These are phyloP conservation scores for Pneumocystis oryctolagi DNA, from an alignment of 1,139 yeast species.

Conservation along the genomic window DNA sequence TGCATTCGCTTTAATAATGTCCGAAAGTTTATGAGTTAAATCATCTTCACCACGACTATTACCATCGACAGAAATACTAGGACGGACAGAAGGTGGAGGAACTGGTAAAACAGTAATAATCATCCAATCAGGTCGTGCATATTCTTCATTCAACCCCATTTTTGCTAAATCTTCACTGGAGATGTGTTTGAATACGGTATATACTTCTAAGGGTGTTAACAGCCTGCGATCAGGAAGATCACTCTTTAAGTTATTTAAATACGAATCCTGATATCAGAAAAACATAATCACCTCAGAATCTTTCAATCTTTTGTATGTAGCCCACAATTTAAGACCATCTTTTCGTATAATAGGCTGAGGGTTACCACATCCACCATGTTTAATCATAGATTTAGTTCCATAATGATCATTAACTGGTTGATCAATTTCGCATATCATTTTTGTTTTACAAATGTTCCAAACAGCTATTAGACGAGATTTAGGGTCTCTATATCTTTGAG, in stretches of 20 bases:
- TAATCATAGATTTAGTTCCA: constrained; percentile 23
- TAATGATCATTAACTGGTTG: constrained; percentile 37
- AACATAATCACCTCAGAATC: constrained; percentile 30
- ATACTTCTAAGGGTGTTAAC: constrained; percentile 74
- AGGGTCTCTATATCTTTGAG: constrained; percentile 79
- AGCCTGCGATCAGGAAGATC: constrained; percentile 90
- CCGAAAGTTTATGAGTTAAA: constrained; percentile 92
- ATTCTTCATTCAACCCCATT: constrained; percentile 86
- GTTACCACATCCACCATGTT: constrained; percentile 97
- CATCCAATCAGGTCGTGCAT: constrained; percentile 98
- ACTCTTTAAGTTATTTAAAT: constrained; percentile 25
- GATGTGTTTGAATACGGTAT: constrained; percentile 84
- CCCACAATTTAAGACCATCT: constrained; percentile 91
- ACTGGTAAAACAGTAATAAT: constrained; percentile 91
- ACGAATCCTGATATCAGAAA: constrained; percentile 21
- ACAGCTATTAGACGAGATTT: constrained; percentile 93
- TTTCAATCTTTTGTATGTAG: constrained; percentile 91
- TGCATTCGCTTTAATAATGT: constrained; percentile 87
- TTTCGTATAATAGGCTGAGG: constrained; percentile 90
- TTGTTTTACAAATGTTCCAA: constrained; percentile 81
- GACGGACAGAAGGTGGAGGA: constrained; percentile 99
- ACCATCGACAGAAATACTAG: constrained; percentile 93
- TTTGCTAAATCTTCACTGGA: constrained; percentile 66
- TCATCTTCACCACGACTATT: constrained; percentile 99
- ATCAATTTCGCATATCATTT: constrained; percentile 92